Evolutionary conservation across 2,329 filamentous ascomycete genomes (phyloP), one percentile per base, ranked within the genome.

Genomic region (Scedosporium dehoogii): DNA sequence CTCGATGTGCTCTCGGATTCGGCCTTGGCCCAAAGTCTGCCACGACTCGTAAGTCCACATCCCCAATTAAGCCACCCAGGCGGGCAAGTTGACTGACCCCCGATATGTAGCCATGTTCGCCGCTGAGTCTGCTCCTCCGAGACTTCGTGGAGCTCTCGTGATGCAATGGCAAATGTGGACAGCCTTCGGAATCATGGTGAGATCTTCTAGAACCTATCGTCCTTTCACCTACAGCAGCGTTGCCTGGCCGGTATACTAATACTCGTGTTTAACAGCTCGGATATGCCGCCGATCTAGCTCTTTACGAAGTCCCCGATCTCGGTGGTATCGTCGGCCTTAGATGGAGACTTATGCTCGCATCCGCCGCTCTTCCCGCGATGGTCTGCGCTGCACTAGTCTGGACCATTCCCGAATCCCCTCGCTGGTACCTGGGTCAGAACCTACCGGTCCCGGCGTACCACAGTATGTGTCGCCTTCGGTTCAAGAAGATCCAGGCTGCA

Each of bases 1-100:
- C 87, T 5, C 82, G 89, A 12, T 89, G 91, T 69, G 75, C 80
- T 23, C 79, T 91, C 23, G 89, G 89, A 0, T 80, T 91, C 25
- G 87, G 86, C 1, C 88, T 90, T 61, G 87, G 87, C 0, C 83
- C 86, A 21, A 90, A 90, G 71, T 84, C 84, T 0, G 85, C 86
- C 0, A 90, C 88, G 0, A 86, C 87, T 4, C 75, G 61, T 62
- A 53, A 41, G 61, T 46, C 14, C 4, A 48, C 21, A 48, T 48
- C 44, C 44, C 44, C 3, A 14, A 12, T 29, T 6, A 53, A n/a
- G 12, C 14, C 6, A 4, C 14, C 18, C 2, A 41, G 38, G 16
- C 6, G 27, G 21, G 12, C n/a, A 29, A 33, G 3, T 14, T 23
- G 6, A 21, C 12, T 7, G n/a, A 60, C 14, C 3, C 73, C 62